These are phyloP conservation scores for Hypholoma fasciculare DNA, from an alignment of 768 basidiomycete species.

Conservation along the genomic window DNA sequence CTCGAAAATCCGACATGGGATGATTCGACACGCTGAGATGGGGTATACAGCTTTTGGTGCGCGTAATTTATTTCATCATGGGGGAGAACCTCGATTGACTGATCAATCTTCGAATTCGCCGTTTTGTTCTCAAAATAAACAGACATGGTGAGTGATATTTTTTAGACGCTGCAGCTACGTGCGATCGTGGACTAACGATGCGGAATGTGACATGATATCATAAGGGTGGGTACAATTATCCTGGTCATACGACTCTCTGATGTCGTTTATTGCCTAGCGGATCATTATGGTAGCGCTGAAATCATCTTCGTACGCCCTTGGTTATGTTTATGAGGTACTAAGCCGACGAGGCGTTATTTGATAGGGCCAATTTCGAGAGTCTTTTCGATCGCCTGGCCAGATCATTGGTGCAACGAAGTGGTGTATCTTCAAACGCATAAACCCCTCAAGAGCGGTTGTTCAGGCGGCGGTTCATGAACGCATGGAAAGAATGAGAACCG, in stretches of 20 bases:
- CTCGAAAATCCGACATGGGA: conserved; percentile 62
- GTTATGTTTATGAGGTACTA: conserved; percentile 7
- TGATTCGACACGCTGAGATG: conserved; percentile 60
- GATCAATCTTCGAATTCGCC: not conserved
- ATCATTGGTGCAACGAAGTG: conserved; percentile 83
- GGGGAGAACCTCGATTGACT: not conserved
- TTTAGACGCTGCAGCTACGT: not conserved
- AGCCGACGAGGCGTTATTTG: not conserved
- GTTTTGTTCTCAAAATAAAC: not conserved
- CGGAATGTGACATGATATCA: not conserved
- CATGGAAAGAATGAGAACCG: conserved; percentile 62
- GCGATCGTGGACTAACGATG: not conserved
- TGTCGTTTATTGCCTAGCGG: conserved; percentile 46
- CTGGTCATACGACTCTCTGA: not conserved
- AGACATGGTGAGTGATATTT: conserved; percentile 37
- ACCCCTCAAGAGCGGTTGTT: conserved; percentile 54
- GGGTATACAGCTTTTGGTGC: conserved; percentile 69
- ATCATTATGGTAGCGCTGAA: conserved; percentile 86
- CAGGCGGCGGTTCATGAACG: conserved; percentile 68
- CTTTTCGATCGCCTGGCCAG: conserved; percentile 36
- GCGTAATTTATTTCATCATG: not conserved
- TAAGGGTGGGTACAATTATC: conserved; percentile 27
- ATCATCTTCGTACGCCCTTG: conserved; percentile 65
- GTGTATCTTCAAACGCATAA: conserved; percentile 69
- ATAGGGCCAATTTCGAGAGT: conserved; percentile 70